Percentiles rank a stretch among this genome's conserved stretches.
Evolutionary conservation across 1,284 basidiomycete species (phyloP).

Genomic region (Ustanciosporium gigantosporum): DNA sequence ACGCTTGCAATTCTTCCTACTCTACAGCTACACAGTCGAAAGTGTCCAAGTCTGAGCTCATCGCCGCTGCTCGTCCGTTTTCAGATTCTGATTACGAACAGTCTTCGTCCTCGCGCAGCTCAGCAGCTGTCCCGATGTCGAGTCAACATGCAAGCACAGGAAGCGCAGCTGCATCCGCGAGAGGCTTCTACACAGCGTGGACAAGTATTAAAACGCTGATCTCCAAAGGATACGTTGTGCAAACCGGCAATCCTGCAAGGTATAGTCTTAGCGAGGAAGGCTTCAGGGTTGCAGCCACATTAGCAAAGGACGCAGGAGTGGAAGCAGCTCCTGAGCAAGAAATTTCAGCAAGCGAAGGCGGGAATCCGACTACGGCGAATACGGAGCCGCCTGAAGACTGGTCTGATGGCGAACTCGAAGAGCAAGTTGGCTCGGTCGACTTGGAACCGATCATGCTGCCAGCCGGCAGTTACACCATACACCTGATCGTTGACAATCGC

Average conservation of each 20-base stretch:
- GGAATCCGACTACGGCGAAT: not conserved
- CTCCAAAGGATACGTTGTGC: slow-evolving; percentile 53
- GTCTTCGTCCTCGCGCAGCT: slow-evolving; percentile 15
- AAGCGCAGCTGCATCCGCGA: slow-evolving; percentile 7
- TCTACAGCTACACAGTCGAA: slow-evolving; percentile 4
- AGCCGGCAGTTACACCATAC: slow-evolving; percentile 65
- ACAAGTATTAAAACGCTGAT: slow-evolving; percentile 59
- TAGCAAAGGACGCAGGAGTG: slow-evolving; percentile 31
- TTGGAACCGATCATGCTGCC: slow-evolving; percentile 62
- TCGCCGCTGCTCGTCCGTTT: slow-evolving; percentile 46
- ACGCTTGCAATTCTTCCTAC: slow-evolving; percentile 14
- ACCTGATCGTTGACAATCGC: slow-evolving; percentile 66
- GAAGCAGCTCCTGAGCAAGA: not conserved
- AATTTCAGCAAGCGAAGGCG: not conserved
- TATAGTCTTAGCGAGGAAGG: slow-evolving; percentile 56
- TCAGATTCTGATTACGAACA: slow-evolving; percentile 54
- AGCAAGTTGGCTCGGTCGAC: slow-evolving; percentile 1
- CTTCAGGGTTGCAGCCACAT: slow-evolving; percentile 34
- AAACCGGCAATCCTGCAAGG: slow-evolving; percentile 53
- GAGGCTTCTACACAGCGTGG: slow-evolving; percentile 56
- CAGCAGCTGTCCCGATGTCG: slow-evolving; percentile 21
- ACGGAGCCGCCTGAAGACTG: slow-evolving; percentile 7
- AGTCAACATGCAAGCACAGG: slow-evolving; percentile 10
- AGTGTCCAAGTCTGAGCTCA: slow-evolving; percentile 51
- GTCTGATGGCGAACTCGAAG: slow-evolving; percentile 17